Base-by-base conservation (phyloP, 2,329 filamentous ascomycete species). In the Aspergillus piperis region DNA sequence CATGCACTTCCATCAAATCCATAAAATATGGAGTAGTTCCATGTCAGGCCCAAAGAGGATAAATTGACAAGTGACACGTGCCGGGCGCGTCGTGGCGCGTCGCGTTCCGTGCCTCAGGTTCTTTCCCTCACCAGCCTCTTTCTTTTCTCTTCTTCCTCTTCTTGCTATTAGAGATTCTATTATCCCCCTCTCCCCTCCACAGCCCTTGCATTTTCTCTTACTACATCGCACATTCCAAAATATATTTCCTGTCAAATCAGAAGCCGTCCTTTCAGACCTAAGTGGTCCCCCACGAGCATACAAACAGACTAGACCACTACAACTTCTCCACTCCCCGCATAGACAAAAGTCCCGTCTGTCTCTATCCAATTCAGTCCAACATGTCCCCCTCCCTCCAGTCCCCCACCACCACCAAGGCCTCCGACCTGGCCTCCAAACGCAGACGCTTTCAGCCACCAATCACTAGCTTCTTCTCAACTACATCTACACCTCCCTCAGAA, bases 381-480 rank as follows among this genome's bases (percentile, higher is more conserved):
- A 68, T 61, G 58, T 66, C 69, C 62, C 58, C 64, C n/a, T 53
- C 64, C 19, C 38, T 61, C 58, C 56, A 61, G 8, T 8, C 15
- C 10, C 7, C 69, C 63, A 59, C 65, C 19, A 52, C 58, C 25
- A 42, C 57, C 38, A 66, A 66, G 56, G 62, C 49, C 57, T 66
- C 61, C 23, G 58, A 67, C 41, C 65, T 70, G 5, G 59, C 70
- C 30, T 75, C 77, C 32, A 80, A 81, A 66, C 76, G 77, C 58
- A 74, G 78, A 56, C 77, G 78, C 63, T 80, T 79, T 68, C 77
- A 78, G 69, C 69, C 74, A n/a, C 74, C 78, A 5, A 77, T 79
- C 59, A 78, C 77, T 25, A 71, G 65, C 23, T 79, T 72, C 68
- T 78, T 78, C 62, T 49, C 69, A 55, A 53, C 73, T 27, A 57